Conservation (phyloP, 2,329 filamentous ascomycete species). For the Ophiosphaerella narmari region DNA sequence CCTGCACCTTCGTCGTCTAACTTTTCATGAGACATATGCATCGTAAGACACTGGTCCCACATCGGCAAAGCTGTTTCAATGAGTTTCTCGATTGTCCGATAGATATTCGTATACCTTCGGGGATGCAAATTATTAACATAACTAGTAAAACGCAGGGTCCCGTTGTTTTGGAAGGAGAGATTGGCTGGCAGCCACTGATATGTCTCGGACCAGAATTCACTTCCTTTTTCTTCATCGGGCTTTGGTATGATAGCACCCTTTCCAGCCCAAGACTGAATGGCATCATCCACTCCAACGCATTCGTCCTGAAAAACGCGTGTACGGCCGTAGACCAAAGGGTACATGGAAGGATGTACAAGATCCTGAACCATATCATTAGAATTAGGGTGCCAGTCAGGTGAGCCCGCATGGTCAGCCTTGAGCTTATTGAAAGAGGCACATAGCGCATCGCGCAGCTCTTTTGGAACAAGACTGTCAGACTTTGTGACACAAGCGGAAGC, state of each 20-base stretch:
- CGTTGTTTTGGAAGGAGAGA: conserved; percentile 48
- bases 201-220: conserved; percentile 24
- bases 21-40: too few relatives aligned
- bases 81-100: conserved; percentile 24
- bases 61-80: conserved; percentile 23
- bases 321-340: conserved; percentile 61
- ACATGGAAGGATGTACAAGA: conserved; percentile 68
- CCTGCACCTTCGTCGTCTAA: conserved; percentile 10
- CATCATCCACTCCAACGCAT: conserved; percentile 34
- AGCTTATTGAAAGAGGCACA: conserved; percentile 52
- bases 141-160: conserved; percentile 49
- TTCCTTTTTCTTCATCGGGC: background rate
- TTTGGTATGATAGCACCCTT: conserved; percentile 32
- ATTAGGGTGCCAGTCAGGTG: conserved; percentile 63
- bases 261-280: conserved; percentile 31
- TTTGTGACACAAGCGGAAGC: conserved; percentile 55
- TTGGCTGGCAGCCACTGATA: conserved; percentile 59
- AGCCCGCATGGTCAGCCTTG: conserved; percentile 49
- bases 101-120: conserved; percentile 20
- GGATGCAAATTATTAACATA: conserved; percentile 63
- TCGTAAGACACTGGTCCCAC: conserved; percentile 20
- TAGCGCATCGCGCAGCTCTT: conserved; percentile 49
- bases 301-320: conserved; percentile 48
- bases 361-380: conserved; percentile 63
- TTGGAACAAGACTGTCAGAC: conserved; percentile 55